Evolutionary conservation across 2,329 filamentous ascomycete species (phyloP).

Genomic region (Fusarium pininemorale): DNA sequence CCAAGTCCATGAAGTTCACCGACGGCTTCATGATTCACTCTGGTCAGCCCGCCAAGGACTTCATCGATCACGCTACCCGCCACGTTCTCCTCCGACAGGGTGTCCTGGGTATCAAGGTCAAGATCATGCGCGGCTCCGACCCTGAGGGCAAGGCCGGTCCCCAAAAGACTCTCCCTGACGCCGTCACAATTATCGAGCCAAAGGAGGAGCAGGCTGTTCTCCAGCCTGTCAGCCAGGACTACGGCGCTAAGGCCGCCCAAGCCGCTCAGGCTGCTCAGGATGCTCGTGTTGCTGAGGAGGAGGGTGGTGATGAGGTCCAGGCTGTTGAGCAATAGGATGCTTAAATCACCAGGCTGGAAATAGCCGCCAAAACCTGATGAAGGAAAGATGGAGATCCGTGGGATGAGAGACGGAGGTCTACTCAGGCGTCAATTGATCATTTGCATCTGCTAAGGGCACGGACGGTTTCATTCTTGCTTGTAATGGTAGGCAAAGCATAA

Average conservation of each 20-base stretch:
- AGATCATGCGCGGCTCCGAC: conserved; percentile 99
- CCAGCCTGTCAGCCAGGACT: conserved; percentile 97
- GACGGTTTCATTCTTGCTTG: conserved; percentile 52
- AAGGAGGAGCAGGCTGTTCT: conserved; percentile 98
- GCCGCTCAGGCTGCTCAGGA: conserved; percentile 71
- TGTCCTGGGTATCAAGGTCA: conserved; percentile 99
- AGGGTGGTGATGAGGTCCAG: conserved; percentile 64
- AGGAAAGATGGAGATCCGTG: conserved; percentile 40
- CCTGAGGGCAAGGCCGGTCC: conserved; percentile 99
- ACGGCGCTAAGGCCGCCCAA: conserved; percentile 87
- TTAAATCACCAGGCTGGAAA: conserved; percentile 36
- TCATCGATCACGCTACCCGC: conserved; percentile 98
- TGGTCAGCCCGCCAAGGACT: conserved; percentile 98
- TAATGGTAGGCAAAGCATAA: conserved; percentile 51
- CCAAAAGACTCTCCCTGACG: conserved; percentile 96
- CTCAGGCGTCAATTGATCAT: conserved; percentile 55
- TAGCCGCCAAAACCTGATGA: conserved; percentile 36
- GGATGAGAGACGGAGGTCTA: conserved; percentile 49
- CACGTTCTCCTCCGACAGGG: conserved; percentile 99
- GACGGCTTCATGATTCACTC: conserved; percentile 99
- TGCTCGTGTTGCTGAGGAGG: conserved; percentile 67
- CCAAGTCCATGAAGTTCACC: conserved; percentile 99
- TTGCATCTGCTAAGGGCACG: conserved; percentile 53
- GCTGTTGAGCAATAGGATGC: conserved; percentile 54
- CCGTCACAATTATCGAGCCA: conserved; percentile 99